Conservation (phyloP, 1,284 basidiomycete genomes). For the Tausonia pullulans region DNA sequence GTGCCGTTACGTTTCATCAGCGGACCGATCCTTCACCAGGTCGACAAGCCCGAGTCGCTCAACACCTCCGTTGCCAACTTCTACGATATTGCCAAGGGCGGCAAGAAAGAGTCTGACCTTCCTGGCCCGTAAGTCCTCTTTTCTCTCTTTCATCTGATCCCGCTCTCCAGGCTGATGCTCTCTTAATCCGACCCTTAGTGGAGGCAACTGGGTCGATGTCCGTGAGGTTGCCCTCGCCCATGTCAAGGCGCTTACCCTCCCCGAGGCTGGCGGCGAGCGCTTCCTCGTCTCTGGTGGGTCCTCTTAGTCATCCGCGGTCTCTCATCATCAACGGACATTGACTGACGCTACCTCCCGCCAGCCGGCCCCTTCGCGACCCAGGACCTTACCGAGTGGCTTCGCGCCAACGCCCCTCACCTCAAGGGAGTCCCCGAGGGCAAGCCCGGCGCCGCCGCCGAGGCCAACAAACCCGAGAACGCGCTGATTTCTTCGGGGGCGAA, state of each 20-base stretch:
- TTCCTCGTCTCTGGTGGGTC: constrained; percentile 42
- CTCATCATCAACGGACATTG: too few relatives aligned
- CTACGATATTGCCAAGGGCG: constrained; percentile 28
- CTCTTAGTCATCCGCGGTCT: neutral
- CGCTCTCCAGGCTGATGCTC: neutral
- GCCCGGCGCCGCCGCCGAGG: neutral
- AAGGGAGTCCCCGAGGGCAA: neutral
- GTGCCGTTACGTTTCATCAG: constrained; percentile 21
- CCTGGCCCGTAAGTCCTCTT: constrained; percentile 4
- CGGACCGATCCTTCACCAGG: constrained; percentile 44
- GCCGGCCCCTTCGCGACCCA: neutral
- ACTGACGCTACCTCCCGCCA: too few relatives aligned
- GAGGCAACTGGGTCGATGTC: constrained; percentile 48
- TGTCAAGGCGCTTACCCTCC: constrained; percentile 42
- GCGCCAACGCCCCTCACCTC: neutral
- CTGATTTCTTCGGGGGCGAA: constrained; percentile 11
- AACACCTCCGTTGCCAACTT: constrained; percentile 43
- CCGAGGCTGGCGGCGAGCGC: constrained; percentile 50
- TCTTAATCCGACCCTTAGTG: neutral
- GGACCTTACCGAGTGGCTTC: constrained; percentile 8
- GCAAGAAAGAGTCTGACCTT: constrained; percentile 3
- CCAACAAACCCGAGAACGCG: neutral
- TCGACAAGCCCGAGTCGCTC: constrained; percentile 38
- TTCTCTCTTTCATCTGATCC: constrained; percentile 3
- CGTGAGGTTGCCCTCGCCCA: constrained; percentile 52